These are phyloP conservation scores for Tuber borchii DNA, from an alignment of 495 filamentous ascomycete species.

Conservation along the genomic window DNA sequence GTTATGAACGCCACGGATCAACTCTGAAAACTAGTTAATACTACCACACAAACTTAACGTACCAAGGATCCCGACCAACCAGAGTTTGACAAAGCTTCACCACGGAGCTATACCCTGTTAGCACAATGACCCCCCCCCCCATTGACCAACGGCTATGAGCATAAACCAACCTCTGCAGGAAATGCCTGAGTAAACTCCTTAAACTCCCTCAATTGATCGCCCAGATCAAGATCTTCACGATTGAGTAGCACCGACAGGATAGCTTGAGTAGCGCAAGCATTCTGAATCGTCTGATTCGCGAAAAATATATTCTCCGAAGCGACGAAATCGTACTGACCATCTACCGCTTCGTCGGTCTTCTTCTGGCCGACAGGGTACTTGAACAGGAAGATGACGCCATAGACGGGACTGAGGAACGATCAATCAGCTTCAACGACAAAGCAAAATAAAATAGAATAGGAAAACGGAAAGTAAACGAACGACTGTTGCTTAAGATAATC, in stretches of 20 bases:
- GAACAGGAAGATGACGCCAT: conserved; percentile 99
- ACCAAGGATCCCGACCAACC: conserved; percentile 20
- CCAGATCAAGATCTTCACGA: conserved; percentile 57
- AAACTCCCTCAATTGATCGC: conserved; percentile 64
- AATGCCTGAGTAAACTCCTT: conserved; percentile 86
- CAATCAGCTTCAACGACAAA: background rate
- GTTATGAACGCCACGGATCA: conserved; percentile 89
- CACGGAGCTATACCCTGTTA: conserved; percentile 47
- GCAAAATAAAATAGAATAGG: background rate
- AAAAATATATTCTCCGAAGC: conserved; percentile 80
- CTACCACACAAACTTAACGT: background rate
- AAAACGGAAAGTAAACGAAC: conserved; percentile 21
- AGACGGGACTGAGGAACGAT: conserved; percentile 57
- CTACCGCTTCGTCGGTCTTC: conserved; percentile 56
- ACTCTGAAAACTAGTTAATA: conserved; percentile 50
- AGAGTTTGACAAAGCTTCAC: conserved; percentile 57
- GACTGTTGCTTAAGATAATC: conserved; percentile 63
- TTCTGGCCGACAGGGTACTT: conserved; percentile 80
- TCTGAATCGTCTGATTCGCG: conserved; percentile 96
- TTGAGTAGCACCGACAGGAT: conserved; percentile 90
- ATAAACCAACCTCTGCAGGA: conserved; percentile 59
- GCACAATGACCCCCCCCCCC: conserved; percentile 5
- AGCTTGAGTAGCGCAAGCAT: conserved; percentile 96
- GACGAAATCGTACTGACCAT: conserved; percentile 66
- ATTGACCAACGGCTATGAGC: background rate